Evolutionary conservation across 805 yeast species (phyloP).

Genomic region (Teunomyces aglyptinius): DNA sequence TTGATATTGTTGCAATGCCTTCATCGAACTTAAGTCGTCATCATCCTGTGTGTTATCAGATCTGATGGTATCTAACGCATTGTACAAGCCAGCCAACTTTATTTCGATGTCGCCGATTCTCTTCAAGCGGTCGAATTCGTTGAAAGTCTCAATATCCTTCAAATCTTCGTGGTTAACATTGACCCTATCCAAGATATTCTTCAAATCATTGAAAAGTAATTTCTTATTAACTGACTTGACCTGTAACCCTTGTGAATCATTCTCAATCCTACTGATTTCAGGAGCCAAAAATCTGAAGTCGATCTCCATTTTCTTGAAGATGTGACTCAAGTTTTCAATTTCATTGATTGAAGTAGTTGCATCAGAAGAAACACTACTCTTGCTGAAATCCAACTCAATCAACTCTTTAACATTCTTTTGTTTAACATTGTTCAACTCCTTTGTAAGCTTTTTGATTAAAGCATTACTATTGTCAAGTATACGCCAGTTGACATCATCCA

Average conservation of each 20-base stretch:
- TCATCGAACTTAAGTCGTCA: slow-evolving; percentile 59
- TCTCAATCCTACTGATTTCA: slow-evolving; percentile 69
- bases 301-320: slow-evolving; percentile 41
- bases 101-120: slow-evolving; percentile 50
- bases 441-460: slow-evolving; percentile 55
- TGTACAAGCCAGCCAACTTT: slow-evolving; percentile 53
- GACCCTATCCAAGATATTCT: slow-evolving; percentile 67
- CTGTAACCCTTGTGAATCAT: slow-evolving; percentile 77
- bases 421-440: slow-evolving; percentile 61
- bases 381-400: slow-evolving; percentile 34
- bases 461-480: slow-evolving; percentile 61
- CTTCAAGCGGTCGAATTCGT: slow-evolving; percentile 47
- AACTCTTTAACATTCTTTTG: slow-evolving; percentile 56
- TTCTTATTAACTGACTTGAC: slow-evolving; percentile 81
- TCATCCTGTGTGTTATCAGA: slow-evolving; percentile 38
- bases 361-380: slow-evolving; percentile 31
- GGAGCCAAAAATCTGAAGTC: slow-evolving; percentile 48
- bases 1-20: slow-evolving; percentile 67
- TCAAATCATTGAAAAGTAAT: slow-evolving; percentile 65
- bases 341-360: slow-evolving; percentile 32
- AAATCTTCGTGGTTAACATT: slow-evolving; percentile 60
- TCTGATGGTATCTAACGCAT: slow-evolving; percentile 64
- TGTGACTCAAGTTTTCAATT: slow-evolving; percentile 32
- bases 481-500: slow-evolving; percentile 79
- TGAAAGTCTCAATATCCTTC: slow-evolving; percentile 42